Conservation (phyloP, 2,329 filamentous ascomycete species). For the Trichoderma pleuroti region DNA sequence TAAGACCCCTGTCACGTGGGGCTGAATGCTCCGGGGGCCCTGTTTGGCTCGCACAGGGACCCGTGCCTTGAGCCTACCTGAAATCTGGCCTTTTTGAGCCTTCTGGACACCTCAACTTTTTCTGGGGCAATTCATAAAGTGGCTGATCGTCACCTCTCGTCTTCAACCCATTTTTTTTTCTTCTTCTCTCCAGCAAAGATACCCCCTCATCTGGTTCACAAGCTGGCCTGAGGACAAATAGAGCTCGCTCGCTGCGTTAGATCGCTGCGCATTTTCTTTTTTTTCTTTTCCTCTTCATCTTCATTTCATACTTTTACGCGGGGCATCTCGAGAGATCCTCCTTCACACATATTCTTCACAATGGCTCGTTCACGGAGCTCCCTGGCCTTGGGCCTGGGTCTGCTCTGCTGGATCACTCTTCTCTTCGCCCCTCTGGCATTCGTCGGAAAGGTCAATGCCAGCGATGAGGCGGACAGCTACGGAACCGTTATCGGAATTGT, state of each 20-base stretch:
- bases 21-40: slow-evolving; percentile 20
- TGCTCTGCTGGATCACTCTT: slow-evolving; percentile 87
- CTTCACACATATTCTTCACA: slow-evolving; percentile 25
- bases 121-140: slow-evolving; percentile 35
- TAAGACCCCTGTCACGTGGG: slow-evolving; percentile 31
- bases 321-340: slow-evolving; percentile 16
- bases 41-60: slow-evolving; percentile 16
- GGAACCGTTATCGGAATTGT: slow-evolving; percentile 92
- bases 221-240: slow-evolving; percentile 31
- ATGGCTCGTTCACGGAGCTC: slow-evolving; percentile 62
- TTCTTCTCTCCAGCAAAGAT: slow-evolving; percentile 27
- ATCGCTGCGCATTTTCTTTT: slow-evolving; percentile 27
- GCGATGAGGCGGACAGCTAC: slow-evolving; percentile 59
- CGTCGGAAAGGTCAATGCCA: slow-evolving; percentile 69
- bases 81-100: slow-evolving; percentile 49
- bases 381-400: slow-evolving; percentile 77
- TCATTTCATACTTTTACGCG: slow-evolving; percentile 1
- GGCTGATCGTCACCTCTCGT: slow-evolving; percentile 27
- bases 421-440: slow-evolving; percentile 86
- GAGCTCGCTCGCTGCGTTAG: slow-evolving; percentile 30
- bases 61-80: slow-evolving; percentile 29
- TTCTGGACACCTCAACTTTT: slow-evolving; percentile 43
- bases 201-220: slow-evolving; percentile 29
- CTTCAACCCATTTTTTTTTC: slow-evolving; percentile 29
- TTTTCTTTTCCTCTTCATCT: slow-evolving; percentile 23